These are phyloP conservation scores for Extremus antarcticus DNA, from an alignment of 495 filamentous ascomycete genomes.

Conservation along the genomic window DNA sequence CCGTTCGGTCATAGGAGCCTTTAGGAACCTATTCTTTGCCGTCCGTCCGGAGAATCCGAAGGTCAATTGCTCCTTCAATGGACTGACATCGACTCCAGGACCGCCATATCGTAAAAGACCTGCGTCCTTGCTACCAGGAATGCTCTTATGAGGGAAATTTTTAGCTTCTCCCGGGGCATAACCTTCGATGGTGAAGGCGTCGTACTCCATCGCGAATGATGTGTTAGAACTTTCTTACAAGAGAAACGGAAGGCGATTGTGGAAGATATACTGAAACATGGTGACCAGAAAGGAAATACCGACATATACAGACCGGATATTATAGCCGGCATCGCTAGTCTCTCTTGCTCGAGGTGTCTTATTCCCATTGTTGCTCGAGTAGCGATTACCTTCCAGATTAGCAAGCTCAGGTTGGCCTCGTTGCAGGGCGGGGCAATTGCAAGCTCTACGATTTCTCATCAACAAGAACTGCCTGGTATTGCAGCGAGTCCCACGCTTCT, in stretches of 20 bases:
- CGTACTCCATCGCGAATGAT: slow-evolving; percentile 14
- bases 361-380: background rate
- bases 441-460: no score
- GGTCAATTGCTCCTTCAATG: slow-evolving; percentile 12
- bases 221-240: no score
- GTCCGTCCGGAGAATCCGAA: slow-evolving; percentile 22
- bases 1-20: slow-evolving; percentile 20
- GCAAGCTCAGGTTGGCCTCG: no score
- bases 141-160: slow-evolving; percentile 9
- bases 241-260: no score
- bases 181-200: slow-evolving; percentile 2
- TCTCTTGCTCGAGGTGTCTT: background rate
- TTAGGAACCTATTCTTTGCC: slow-evolving; percentile 19
- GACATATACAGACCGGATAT: background rate
- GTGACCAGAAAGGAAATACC: background rate
- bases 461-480: no score
- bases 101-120: slow-evolving; percentile 13
- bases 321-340: background rate
- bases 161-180: slow-evolving; percentile 4
- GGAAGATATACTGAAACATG: no score
- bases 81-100: slow-evolving; percentile 8
- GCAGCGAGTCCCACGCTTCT: no score
- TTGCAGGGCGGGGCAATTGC: no score
- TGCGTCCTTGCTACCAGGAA: slow-evolving; percentile 2
- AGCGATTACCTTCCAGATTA: no score